Base-by-base conservation (phyloP, 2,329 filamentous ascomycete genomes). In the Geoglossum cookeanum region DNA sequence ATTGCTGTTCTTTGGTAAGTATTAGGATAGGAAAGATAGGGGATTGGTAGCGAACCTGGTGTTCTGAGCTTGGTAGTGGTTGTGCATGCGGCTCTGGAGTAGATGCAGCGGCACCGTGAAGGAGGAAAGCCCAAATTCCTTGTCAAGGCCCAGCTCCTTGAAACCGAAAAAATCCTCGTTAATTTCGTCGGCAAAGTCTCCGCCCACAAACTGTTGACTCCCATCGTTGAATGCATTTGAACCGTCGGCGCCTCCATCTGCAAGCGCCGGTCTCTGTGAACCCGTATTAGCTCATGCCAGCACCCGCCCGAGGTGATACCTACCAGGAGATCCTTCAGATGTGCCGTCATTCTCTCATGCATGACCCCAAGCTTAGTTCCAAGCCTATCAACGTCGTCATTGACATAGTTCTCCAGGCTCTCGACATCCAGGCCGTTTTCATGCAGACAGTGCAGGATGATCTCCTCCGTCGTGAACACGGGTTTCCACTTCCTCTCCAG, bases 101-200 rank as follows among this genome's bases (percentile, higher is more conserved):
- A 98, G 79, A 71, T 98, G 92, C 59, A 98, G 77, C 29, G 94
- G 92, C 39, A 98, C 92, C 56, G 87, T 90, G 60, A 97, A 79
- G 62, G 85, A 85, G 35, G 91, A 84, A 60, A 92, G 77, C 17
- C 90, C 90, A 67, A 97, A 85, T 67, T 98, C 92, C 63, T 83
- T 84, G 65, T 95, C 89, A 58, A 98, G 78, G 48, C 92, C 92
- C 51, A 98, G 79, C 59, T 94, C 90, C 67, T 89, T 90, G 78
- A 98, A 97, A 32, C 92, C 92, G 66, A 98, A 98, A 78, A 96
- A 98, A 71, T 98, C 92, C 73, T 98, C 92, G 60, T 90, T 91
- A 11, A 98, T 85, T 64, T 98, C 92, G 68, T 96, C 92, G 0
- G 92, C 92, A 68, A 98, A 98, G 69, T 98, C 92, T 60, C 92